Evolutionary conservation across 345 rosid genomes (phyloP).

Genomic region (Camelina laxa): DNA sequence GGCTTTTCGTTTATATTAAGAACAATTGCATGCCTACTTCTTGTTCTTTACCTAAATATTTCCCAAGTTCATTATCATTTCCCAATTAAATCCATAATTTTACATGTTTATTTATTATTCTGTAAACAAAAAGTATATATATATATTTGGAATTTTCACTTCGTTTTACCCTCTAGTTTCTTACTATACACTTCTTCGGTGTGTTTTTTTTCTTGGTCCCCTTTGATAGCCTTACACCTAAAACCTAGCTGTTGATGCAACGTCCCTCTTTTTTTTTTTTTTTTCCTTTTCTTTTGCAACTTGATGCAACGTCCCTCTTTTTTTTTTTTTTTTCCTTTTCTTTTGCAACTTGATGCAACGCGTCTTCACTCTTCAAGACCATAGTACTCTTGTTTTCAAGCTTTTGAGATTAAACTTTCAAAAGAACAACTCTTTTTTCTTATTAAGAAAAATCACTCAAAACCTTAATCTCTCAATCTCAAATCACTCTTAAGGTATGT

Average conservation of each 20-base stretch:
- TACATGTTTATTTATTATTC: not conserved
- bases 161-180: constrained; percentile 33
- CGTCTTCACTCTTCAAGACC: constrained; percentile 20
- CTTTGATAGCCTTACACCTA: constrained; percentile 45
- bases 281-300: constrained; percentile 3
- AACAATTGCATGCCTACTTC: not conserved
- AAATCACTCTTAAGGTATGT: too few species aligned
- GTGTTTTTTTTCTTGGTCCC: constrained; percentile 25
- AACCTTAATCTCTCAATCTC: too few species aligned
- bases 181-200: constrained; percentile 33
- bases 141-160: not conserved
- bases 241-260: constrained; percentile 46
- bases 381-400: not conserved
- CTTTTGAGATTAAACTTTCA: too few species aligned
- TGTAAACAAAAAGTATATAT: not conserved
- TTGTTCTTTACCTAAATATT: not conserved
- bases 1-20: too few species aligned
- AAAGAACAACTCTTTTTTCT: too few species aligned
- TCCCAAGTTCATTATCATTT: not conserved
- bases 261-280: constrained; percentile 22
- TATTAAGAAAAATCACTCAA: too few species aligned
- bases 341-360: constrained; percentile 32
- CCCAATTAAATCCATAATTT: not conserved
- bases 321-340: not conserved
- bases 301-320: constrained; percentile 35